Conservation (phyloP, 2,329 filamentous ascomycete species). For the Calonectria crousiana region DNA sequence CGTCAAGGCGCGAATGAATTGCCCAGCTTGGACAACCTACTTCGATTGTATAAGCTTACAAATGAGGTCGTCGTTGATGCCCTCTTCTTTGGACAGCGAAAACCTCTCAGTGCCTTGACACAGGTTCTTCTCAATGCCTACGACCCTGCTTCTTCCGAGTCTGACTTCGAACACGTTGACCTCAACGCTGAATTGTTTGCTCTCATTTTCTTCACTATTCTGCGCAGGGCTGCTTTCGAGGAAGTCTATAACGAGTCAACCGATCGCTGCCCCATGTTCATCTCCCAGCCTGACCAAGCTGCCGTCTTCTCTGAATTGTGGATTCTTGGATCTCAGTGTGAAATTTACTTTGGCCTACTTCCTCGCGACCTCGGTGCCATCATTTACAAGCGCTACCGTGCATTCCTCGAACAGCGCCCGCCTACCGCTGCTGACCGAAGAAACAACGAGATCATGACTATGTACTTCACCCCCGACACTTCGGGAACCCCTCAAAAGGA, state of each 20-base stretch:
- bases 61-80: slow-evolving; percentile 9
- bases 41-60: slow-evolving; percentile 15
- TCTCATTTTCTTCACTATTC: slow-evolving; percentile 28
- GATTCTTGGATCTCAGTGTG: slow-evolving; percentile 35
- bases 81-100: slow-evolving; percentile 26
- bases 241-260: slow-evolving; percentile 36
- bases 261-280: slow-evolving; percentile 34
- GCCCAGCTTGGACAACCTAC: slow-evolving; percentile 25
- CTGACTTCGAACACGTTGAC: slow-evolving; percentile 25
- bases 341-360: slow-evolving; percentile 35
- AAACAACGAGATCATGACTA: slow-evolving; percentile 37
- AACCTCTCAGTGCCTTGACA: slow-evolving; percentile 9
- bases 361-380: slow-evolving; percentile 32
- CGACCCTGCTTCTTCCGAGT: slow-evolving; percentile 18
- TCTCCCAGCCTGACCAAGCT: slow-evolving; percentile 34
- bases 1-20: slow-evolving; percentile 9
- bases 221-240: slow-evolving; percentile 32
- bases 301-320: slow-evolving; percentile 38
- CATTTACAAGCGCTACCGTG: slow-evolving; percentile 26
- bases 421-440: slow-evolving; percentile 29
- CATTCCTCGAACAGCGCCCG: slow-evolving; percentile 22
- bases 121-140: background rate
- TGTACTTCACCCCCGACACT: slow-evolving; percentile 33
- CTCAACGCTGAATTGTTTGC: slow-evolving; percentile 33
- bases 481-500: background rate